Percentiles rank a stretch among this genome's conserved stretches.
Evolutionary conservation across 2,329 filamentous ascomycete genomes (phyloP).

Genomic region (Epichloe gansuensis): DNA sequence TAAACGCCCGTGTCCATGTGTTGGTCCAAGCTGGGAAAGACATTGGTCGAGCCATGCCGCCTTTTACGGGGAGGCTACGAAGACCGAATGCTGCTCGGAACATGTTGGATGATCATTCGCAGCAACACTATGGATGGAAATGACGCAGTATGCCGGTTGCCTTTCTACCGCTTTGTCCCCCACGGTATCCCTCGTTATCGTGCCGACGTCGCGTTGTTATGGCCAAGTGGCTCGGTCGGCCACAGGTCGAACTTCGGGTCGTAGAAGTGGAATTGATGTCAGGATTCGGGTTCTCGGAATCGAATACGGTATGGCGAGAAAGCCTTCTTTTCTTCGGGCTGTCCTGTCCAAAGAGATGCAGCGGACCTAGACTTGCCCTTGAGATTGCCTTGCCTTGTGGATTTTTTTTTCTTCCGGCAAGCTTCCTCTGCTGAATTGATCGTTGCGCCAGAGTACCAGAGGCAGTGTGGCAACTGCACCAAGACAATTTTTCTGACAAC

Average conservation of each 20-base stretch:
- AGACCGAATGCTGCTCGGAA: conserved; percentile 15
- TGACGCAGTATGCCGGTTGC: neutral
- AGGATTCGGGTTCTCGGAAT: too few species aligned
- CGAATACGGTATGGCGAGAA: too few species aligned
- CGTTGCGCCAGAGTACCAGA: neutral
- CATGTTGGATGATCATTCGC: conserved; percentile 9
- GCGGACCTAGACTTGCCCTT: neutral
- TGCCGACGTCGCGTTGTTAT: neutral
- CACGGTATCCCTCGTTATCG: neutral
- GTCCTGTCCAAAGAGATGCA: neutral
- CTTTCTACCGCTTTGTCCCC: neutral
- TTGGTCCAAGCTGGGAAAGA: conserved; percentile 15
- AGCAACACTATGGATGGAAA: neutral
- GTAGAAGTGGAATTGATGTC: too few species aligned
- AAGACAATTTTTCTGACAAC: neutral
- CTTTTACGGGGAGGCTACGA: conserved; percentile 11
- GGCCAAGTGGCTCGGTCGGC: too few species aligned
- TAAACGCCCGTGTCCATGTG: conserved; percentile 17
- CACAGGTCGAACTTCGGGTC: too few species aligned
- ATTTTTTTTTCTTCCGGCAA: neutral
- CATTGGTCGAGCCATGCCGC: conserved; percentile 9
- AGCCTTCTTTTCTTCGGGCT: neutral
- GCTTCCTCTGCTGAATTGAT: too few species aligned
- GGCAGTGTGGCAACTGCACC: neutral
- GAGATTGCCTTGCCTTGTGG: neutral